Conservation (phyloP, 176 grass and related monocot species). For the Oryza meridionalis region DNA sequence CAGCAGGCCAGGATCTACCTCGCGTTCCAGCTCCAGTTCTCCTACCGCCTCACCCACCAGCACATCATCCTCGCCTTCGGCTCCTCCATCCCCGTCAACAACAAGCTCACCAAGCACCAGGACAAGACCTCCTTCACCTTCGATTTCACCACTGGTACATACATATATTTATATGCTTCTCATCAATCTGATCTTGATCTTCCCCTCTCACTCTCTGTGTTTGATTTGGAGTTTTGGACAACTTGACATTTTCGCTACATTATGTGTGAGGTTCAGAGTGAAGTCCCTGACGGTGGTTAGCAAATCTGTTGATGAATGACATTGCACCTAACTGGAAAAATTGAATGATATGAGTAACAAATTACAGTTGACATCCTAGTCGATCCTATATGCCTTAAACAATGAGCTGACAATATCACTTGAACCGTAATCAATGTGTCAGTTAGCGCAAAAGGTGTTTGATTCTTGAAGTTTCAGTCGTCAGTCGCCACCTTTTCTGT, state of each 20-base stretch:
- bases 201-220: not conserved
- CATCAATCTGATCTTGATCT: not conserved
- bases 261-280: not conserved
- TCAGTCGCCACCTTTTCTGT: slow-evolving; percentile 30
- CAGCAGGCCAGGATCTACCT: slow-evolving; percentile 87
- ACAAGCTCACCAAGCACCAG: slow-evolving; percentile 62
- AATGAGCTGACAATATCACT: not conserved
- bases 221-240: not conserved
- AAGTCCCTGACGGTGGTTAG: not conserved
- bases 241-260: not conserved
- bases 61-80: slow-evolving; percentile 80
- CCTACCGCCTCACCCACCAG: slow-evolving; percentile 61
- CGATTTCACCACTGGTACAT: slow-evolving; percentile 81
- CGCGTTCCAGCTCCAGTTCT: slow-evolving; percentile 71
- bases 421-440: slow-evolving; percentile 5
- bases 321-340: not conserved
- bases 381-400: not conserved
- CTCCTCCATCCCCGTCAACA: slow-evolving; percentile 53
- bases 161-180: not conserved
- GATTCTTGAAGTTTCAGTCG: slow-evolving; percentile 43
- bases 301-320: slow-evolving; percentile 11
- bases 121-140: slow-evolving; percentile 82
- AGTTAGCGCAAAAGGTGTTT: slow-evolving; percentile 30
- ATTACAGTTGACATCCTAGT: not conserved
- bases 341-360: not conserved